These are phyloP conservation scores for Umbelopsis sp. DNA, from an alignment of 192 early-diverging fungal genomes.

Conservation along the genomic window DNA sequence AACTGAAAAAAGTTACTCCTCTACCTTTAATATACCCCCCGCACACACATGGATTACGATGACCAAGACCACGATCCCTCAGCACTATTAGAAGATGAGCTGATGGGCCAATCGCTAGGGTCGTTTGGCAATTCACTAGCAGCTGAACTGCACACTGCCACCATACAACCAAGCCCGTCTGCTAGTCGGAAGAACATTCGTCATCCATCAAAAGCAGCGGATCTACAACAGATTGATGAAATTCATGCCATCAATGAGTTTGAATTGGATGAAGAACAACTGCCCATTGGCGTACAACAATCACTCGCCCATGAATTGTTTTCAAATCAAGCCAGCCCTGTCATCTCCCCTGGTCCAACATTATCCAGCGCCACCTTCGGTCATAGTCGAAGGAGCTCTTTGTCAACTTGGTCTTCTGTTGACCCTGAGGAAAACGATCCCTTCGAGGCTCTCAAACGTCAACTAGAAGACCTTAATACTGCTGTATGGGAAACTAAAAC, in stretches of 20 bases:
- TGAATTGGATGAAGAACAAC: background rate
- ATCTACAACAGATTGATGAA: conserved; percentile 12
- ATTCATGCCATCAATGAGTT: background rate
- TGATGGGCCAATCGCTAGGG: conserved; percentile 34
- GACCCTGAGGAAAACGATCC: conserved; percentile 41
- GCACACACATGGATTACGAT: conserved; percentile 12
- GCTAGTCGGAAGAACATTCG: conserved; percentile 13
- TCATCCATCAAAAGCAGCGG: conserved; percentile 10
- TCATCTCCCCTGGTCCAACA: conserved; percentile 31
- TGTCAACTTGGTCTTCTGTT: conserved; percentile 36
- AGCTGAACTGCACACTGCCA: conserved; percentile 39
- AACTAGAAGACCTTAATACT: conserved; percentile 42
- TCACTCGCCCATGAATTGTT: conserved; percentile 21
- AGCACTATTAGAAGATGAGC: conserved; percentile 35
- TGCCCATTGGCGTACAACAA: conserved; percentile 19
- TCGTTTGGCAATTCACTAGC: conserved; percentile 38
- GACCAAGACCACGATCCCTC: conserved; percentile 15
- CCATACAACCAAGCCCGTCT: conserved; percentile 13
- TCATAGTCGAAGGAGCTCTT: conserved; percentile 36
- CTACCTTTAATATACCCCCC: conserved; percentile 2
- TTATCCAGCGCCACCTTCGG: conserved; percentile 8
- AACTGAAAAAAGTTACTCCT: background rate
- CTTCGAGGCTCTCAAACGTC: conserved; percentile 39
- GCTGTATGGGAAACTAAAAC: conserved; percentile 46
- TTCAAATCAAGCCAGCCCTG: conserved; percentile 23